Evolutionary conservation across 768 basidiomycete species (phyloP).

Genomic region (Hypsizygus marmoreus): DNA sequence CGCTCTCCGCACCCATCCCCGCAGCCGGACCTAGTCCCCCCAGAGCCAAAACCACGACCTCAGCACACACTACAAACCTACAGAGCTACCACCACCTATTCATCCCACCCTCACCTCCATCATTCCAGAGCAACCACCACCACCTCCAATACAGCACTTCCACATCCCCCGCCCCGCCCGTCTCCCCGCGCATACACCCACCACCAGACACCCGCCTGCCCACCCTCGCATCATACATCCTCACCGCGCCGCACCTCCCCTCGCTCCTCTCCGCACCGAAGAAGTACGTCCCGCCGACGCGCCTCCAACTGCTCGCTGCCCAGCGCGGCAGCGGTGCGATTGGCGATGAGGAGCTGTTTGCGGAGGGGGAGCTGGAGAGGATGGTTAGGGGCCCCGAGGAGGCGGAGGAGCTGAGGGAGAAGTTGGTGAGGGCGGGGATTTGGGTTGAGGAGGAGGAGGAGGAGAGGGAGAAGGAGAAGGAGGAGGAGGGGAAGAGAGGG

Average conservation of each 20-base stretch:
- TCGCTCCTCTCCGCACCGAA: conserved; percentile 28
- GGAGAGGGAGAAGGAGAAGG: conserved; percentile 13
- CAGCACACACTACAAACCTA: neutral
- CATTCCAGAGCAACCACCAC: conserved; percentile 6
- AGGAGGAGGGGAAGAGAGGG: conserved; percentile 10
- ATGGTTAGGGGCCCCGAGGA: conserved; percentile 58
- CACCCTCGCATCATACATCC: conserved; percentile 43
- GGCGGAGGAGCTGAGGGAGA: conserved; percentile 38
- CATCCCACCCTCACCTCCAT: neutral
- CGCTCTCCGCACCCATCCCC: conserved; percentile 40
- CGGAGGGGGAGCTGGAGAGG: conserved; percentile 65
- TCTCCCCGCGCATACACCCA: too few relatives aligned
- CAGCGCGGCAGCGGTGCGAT: conserved; percentile 58
- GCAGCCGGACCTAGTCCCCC: conserved; percentile 8
- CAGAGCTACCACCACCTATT: neutral
- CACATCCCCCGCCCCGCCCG: neutral
- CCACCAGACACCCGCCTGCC: conserved; percentile 8
- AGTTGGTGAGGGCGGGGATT: conserved; percentile 37
- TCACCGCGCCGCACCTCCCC: conserved; percentile 40
- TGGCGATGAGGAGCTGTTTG: conserved; percentile 72
- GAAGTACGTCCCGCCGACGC: conserved; percentile 53
- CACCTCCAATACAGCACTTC: neutral
- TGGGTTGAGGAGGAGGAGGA: conserved; percentile 30
- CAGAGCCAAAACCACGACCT: neutral
- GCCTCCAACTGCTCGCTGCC: conserved; percentile 63